Percentiles rank a stretch among this genome's conserved stretches.
Conservation (phyloP, 2,329 filamentous ascomycete genomes). For the Trichophyton equinum region DNA sequence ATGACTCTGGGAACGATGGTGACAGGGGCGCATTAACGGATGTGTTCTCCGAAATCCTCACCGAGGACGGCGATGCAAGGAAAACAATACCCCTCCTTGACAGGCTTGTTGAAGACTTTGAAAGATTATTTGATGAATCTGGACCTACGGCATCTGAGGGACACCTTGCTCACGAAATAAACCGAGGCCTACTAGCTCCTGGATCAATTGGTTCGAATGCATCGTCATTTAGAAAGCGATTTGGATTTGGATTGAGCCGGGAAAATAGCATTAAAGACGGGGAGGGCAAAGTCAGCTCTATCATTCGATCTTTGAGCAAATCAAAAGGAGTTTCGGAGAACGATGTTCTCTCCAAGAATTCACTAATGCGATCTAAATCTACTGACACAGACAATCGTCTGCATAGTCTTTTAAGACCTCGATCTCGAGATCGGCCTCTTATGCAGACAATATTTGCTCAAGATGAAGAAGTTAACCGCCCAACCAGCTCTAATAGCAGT, state of each 20-base stretch:
- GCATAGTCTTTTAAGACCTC: slow-evolving; percentile 38
- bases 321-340: slow-evolving; percentile 47
- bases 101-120: slow-evolving; percentile 76
- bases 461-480: slow-evolving; percentile 34
- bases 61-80: slow-evolving; percentile 62
- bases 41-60: slow-evolving; percentile 76
- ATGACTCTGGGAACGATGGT: slow-evolving; percentile 81
- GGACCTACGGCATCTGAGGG: slow-evolving; percentile 35
- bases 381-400: slow-evolving; percentile 53
- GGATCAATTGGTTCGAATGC: slow-evolving; percentile 75
- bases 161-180: slow-evolving; percentile 41
- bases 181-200: slow-evolving; percentile 49
- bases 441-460: slow-evolving; percentile 37
- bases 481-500: slow-evolving; percentile 38
- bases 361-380: slow-evolving; percentile 59
- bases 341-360: slow-evolving; percentile 57
- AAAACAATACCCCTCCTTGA: slow-evolving; percentile 82
- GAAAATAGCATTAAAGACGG: slow-evolving; percentile 65
- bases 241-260: slow-evolving; percentile 66
- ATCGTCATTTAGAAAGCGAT: slow-evolving; percentile 71
- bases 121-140: slow-evolving; percentile 67
- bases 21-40: slow-evolving; percentile 79
- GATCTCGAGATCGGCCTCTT: slow-evolving; percentile 43
- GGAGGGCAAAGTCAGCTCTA: slow-evolving; percentile 57
- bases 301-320: slow-evolving; percentile 85